Evolutionary conservation across 2,329 filamentous ascomycete species (phyloP).

Genomic region (Curvularia lunata): DNA sequence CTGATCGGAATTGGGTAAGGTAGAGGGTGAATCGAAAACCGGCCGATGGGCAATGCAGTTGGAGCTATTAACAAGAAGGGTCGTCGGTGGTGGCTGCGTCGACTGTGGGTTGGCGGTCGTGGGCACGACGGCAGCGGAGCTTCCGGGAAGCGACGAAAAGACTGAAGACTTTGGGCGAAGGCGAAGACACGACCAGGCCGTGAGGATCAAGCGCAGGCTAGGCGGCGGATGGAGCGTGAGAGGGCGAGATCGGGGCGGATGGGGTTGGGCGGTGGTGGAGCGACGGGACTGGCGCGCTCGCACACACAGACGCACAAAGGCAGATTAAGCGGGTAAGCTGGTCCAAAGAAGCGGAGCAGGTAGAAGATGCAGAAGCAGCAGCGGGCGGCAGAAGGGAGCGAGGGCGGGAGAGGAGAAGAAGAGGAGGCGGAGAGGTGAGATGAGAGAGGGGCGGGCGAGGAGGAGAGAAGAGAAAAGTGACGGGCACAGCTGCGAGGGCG

Average conservation of each 20-base stretch:
- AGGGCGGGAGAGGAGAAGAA: conserved; percentile 8
- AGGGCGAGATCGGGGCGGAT: conserved; percentile 33
- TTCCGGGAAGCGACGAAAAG: conserved; percentile 21
- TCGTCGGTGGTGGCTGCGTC: conserved; percentile 25
- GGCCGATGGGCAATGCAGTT: conserved; percentile 48
- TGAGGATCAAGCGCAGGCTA: conserved; percentile 30
- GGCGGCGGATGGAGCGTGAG: conserved; percentile 28
- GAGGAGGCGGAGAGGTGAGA: conserved; percentile 54
- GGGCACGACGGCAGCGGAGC: conserved; percentile 16
- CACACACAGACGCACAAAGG: conserved; percentile 25
- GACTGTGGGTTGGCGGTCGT: conserved; percentile 7
- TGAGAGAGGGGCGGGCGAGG: conserved; percentile 51
- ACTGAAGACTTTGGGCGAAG: conserved; percentile 11
- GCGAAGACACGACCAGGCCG: conserved; percentile 36
- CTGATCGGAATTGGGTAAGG: conserved; percentile 37
- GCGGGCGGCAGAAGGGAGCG: conserved; percentile 34
- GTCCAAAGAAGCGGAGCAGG: conserved; percentile 41
- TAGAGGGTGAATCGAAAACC: conserved; percentile 42
- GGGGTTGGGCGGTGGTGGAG: conserved; percentile 27
- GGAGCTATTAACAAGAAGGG: conserved; percentile 45
- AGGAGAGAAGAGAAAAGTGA: conserved; percentile 32
- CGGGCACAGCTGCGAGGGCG: conserved; percentile 48
- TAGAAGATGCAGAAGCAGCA: conserved; percentile 48
- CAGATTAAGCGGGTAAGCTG: conserved; percentile 42
- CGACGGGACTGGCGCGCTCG: conserved; percentile 49